A percentile compares a stretch with the other conserved stretches of the same genome.
Conservation (phyloP, 2,329 filamentous ascomycete species). For the Plectosphaerella plurivora region DNA sequence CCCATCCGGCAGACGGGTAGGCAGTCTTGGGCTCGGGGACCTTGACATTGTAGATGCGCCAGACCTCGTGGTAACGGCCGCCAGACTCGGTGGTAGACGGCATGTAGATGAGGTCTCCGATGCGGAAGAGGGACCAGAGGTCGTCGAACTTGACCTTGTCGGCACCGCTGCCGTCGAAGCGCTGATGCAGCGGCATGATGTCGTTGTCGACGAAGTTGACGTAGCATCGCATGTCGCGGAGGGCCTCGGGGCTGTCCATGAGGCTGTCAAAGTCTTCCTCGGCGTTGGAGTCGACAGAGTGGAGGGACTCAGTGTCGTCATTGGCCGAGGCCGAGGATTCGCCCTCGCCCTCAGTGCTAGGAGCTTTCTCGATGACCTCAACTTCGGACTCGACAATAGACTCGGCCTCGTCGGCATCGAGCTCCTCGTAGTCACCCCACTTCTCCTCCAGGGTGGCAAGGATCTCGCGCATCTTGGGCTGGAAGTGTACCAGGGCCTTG, state of each 20-base stretch:
- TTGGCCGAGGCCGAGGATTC: conserved; percentile 14
- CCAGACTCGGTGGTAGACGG: conserved; percentile 26
- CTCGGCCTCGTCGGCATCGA: conserved; percentile 49
- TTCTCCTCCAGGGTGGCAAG: conserved; percentile 29
- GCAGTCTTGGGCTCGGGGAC: conserved; percentile 23
- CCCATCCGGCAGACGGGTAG: conserved; percentile 25
- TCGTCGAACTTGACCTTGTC: conserved; percentile 34
- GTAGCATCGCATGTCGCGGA: conserved; percentile 1
- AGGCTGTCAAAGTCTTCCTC: conserved; percentile 10
- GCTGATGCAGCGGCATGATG: conserved; percentile 15
- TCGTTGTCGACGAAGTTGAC: conserved; percentile 3
- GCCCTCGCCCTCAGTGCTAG: conserved; percentile 10
- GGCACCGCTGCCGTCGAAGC: conserved; percentile 7
- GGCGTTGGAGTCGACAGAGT: conserved; percentile 29
- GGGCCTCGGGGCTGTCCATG: conserved; percentile 16
- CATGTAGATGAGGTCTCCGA: conserved; percentile 35
- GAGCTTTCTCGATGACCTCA: conserved; percentile 20
- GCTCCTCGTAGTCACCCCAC: conserved; percentile 37
- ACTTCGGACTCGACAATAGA: conserved; percentile 29
- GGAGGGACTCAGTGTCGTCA: conserved; percentile 24
- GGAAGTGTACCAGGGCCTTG: conserved; percentile 8
- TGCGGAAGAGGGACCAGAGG: conserved; percentile 35
- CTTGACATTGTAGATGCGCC: conserved; percentile 29
- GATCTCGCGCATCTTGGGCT: conserved; percentile 6
- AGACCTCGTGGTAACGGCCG: conserved; percentile 32